phyloP scores from a whole-genome alignment of 31 red algal species.

The Asparagopsis taxiformis region DNA sequence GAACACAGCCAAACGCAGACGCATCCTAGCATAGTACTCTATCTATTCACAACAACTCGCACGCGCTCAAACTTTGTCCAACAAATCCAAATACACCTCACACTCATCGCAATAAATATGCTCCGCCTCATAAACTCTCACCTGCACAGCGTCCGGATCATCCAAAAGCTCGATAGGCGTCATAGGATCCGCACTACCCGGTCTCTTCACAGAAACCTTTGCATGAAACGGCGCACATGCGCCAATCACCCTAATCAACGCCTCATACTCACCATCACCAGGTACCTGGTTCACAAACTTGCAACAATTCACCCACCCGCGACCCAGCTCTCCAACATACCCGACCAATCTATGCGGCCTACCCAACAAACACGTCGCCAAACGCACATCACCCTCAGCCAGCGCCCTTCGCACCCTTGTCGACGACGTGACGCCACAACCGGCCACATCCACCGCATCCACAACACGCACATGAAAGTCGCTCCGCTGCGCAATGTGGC shows the following conservation, averaged over 20 bases:
- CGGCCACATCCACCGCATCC: slow-evolving; percentile 16
- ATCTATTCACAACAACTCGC: too few relatives aligned
- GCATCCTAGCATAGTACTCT: slow-evolving; percentile 37
- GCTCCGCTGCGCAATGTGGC: slow-evolving; percentile 2
- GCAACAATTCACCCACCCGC: not conserved
- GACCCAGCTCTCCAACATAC: not conserved
- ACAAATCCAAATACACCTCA: slow-evolving; percentile 47
- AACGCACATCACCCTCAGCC: slow-evolving; percentile 36
- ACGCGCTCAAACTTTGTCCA: slow-evolving; percentile 4
- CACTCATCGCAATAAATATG: slow-evolving; percentile 32
- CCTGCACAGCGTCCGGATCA: slow-evolving; percentile 4
- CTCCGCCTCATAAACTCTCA: slow-evolving; percentile 20
- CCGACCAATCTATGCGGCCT: slow-evolving; percentile 48
- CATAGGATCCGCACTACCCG: not conserved
- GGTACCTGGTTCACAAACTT: slow-evolving; percentile 46
- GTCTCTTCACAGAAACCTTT: slow-evolving; percentile 3
- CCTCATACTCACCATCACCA: slow-evolving; percentile 21
- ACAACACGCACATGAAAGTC: slow-evolving; percentile 27
- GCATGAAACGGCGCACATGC: slow-evolving; percentile 20
- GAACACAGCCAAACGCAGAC: slow-evolving; percentile 60
- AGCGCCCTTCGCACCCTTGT: slow-evolving; percentile 53
- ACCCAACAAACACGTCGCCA: slow-evolving; percentile 44
- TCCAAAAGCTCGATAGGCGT: not conserved
- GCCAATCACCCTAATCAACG: slow-evolving; percentile 33
- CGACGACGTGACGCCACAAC: slow-evolving; percentile 25